A percentile compares a stretch with the other conserved stretches of the same genome.
phyloP scores from a whole-genome alignment of 2,329 filamentous ascomycete genomes.

The Aureobasidium musti region DNA sequence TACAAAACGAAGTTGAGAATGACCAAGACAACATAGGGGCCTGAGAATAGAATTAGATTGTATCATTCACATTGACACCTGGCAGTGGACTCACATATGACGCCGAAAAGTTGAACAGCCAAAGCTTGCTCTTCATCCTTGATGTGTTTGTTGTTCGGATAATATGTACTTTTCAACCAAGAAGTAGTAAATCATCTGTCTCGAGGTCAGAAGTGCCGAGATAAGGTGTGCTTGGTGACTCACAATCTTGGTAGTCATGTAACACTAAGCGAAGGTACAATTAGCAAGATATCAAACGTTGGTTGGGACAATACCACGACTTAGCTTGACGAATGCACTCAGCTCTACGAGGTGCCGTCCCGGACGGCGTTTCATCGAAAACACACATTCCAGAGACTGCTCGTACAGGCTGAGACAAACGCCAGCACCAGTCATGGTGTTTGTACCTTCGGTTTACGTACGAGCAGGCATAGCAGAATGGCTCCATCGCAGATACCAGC shows the following conservation, averaged over 20 bases:
- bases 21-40: conserved; percentile 48
- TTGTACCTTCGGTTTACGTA: no score
- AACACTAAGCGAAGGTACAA: no score
- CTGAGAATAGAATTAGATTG: conserved; percentile 43
- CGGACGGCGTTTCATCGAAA: no score
- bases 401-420: no score
- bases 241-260: conserved; percentile 63
- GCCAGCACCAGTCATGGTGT: no score
- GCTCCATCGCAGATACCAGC: conserved; percentile 57
- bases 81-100: conserved; percentile 36
- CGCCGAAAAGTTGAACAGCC: conserved; percentile 62
- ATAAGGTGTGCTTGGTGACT: not conserved
- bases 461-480: conserved; percentile 61
- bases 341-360: no score
- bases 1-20: conserved; percentile 64
- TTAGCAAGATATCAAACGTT: no score
- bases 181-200: conserved; percentile 61
- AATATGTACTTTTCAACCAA: conserved; percentile 65
- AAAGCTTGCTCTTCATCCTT: conserved; percentile 60
- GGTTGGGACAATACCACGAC: no score
- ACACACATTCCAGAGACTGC: no score
- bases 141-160: conserved; percentile 56
- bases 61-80: not conserved
- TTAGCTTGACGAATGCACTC: no score
- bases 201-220: not conserved